These are phyloP conservation scores for Xerocomellus amylosporus DNA, from an alignment of 768 basidiomycete genomes.

Conservation along the genomic window DNA sequence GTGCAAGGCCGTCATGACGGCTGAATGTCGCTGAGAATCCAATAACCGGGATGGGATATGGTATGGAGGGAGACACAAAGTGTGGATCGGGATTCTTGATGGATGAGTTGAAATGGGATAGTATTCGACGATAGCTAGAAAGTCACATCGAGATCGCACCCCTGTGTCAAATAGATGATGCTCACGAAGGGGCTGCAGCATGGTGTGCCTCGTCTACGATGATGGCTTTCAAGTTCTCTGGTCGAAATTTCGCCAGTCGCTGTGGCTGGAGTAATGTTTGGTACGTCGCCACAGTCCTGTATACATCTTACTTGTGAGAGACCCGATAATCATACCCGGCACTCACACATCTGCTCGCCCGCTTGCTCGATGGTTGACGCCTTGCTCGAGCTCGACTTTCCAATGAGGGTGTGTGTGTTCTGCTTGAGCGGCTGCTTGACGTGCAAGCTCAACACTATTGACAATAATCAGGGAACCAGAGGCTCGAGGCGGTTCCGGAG, in stretches of 20 bases:
- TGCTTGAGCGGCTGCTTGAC: conserved; percentile 79
- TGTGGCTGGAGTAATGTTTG: conserved; percentile 71
- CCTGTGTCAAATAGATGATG: neutral
- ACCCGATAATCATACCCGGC: neutral
- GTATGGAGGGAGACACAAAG: conserved; percentile 36
- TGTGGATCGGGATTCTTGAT: conserved; percentile 53
- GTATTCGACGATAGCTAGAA: conserved; percentile 70
- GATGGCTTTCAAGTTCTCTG: conserved; percentile 62
- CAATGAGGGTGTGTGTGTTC: conserved; percentile 62
- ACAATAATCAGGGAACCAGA: conserved; percentile 77
- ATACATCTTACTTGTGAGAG: neutral
- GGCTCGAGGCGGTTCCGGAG: conserved; percentile 45
- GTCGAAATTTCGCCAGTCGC: conserved; percentile 74
- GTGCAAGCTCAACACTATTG: conserved; percentile 85
- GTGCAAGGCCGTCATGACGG: conserved; percentile 85
- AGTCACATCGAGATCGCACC: conserved; percentile 3
- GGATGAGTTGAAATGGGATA: conserved; percentile 78
- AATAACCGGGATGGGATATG: conserved; percentile 70
- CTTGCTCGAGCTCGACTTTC: conserved; percentile 92
- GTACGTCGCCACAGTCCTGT: conserved; percentile 83
- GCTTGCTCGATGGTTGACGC: conserved; percentile 64
- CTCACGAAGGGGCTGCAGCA: conserved; percentile 84
- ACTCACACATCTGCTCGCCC: conserved; percentile 81
- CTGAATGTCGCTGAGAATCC: conserved; percentile 96
- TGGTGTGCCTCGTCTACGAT: conserved; percentile 96